Base-by-base conservation (phyloP, 495 filamentous ascomycete species). In the Hamigera avellanea region DNA sequence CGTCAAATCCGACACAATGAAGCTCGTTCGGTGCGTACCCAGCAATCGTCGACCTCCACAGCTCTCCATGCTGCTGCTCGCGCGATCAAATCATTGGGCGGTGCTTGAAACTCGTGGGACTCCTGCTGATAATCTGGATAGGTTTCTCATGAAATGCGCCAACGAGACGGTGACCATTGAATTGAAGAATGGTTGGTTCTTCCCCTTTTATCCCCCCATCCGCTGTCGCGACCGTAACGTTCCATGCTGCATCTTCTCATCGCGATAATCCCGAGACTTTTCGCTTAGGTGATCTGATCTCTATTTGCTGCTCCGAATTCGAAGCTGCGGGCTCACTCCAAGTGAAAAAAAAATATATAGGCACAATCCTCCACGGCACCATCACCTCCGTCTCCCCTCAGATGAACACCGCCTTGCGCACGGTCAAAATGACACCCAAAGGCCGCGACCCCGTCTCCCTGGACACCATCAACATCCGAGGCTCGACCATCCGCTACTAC, bases 101-200 rank as follows among this genome's bases (percentile, higher is more conserved):
- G 21, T n/a, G n/a, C n/a, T n/a, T n/a, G n/a, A n/a, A n/a, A n/a
- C n/a, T n/a, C n/a, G n/a, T n/a, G n/a, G 12, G n/a, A 42, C 25
- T 29, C 38, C 41, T 40, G 25, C 39, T 33, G 30, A 46, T 40
- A 37, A 33, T 36, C 16, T 31, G 19, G 47, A 37, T 59, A 96
- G 91, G 48, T 96, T 98, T 59, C 66, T 98, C 37, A 95, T 96
- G 91, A 98, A 96, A 72, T 94, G 86, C 59, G 76, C 78, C 52
- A 96, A 95, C 60, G 91, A 98, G 66, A 93, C 89, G 40, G 91
- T 96, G 40, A 93, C 89, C 8, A 78, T 98, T 49, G 91, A 98
- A 68, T 71, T 96, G 41, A 98, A 98, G 59, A 96, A 95, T 76
- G 91, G 89, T 89, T 60, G 37, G 54, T 46, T 4, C 18, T 19